Percentiles rank a stretch among this genome's conserved stretches.
Conservation (phyloP, 2,329 filamentous ascomycete genomes). For the Fusarium phyllophilum region DNA sequence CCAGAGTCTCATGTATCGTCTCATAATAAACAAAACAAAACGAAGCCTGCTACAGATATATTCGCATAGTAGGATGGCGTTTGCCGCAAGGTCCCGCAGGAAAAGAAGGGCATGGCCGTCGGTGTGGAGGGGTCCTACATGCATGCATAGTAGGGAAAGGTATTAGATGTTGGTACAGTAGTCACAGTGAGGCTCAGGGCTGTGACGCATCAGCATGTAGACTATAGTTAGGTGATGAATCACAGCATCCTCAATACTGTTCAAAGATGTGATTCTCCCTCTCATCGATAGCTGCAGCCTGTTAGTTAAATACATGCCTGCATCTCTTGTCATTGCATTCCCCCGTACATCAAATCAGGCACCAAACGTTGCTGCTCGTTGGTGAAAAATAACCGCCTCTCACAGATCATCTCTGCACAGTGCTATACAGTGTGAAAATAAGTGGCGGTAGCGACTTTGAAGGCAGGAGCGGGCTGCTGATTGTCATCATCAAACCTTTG, state of each 20-base stretch:
- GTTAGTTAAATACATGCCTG: not conserved
- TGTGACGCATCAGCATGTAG: constrained; percentile 4
- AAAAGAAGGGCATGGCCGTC: constrained; percentile 3
- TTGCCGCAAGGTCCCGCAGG: not conserved
- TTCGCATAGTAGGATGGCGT: not conserved
- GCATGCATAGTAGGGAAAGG: not conserved
- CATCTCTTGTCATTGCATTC: not conserved
- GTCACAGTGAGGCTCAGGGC: constrained; percentile 8
- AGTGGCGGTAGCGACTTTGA: constrained; percentile 31
- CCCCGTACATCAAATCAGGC: not conserved
- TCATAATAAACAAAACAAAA: not conserved
- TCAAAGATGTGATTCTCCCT: not conserved
- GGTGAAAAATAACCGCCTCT: not conserved
- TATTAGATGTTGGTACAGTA: not conserved
- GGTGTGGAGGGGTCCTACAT: constrained; percentile 21
- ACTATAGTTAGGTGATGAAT: constrained; percentile 7
- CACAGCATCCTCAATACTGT: not conserved
- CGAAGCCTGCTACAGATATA: not conserved
- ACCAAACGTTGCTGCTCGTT: not conserved
- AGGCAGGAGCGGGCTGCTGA: constrained; percentile 18
- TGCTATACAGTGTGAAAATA: constrained; percentile 9
- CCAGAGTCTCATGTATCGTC: not conserved
- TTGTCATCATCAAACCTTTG: constrained; percentile 10
- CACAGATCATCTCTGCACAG: constrained; percentile 13
- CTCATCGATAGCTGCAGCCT: not conserved